These are phyloP conservation scores for Cladosporium sp. DNA, from an alignment of 2,329 filamentous ascomycete species.

Conservation along the genomic window DNA sequence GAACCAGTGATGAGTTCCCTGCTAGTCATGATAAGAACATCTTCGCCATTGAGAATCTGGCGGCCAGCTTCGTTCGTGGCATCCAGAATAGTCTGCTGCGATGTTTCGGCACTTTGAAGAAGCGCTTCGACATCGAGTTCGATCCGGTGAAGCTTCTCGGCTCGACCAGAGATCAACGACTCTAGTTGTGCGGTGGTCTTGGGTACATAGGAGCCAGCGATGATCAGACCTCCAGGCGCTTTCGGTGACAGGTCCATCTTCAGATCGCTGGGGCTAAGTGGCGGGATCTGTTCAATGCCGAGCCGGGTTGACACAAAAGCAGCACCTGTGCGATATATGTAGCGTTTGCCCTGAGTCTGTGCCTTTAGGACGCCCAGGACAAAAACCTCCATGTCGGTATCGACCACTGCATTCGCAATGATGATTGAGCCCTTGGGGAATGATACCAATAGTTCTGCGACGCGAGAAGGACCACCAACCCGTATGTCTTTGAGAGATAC, in stretches of 20 bases:
- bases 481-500: slow-evolving; percentile 54
- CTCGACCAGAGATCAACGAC: slow-evolving; percentile 44
- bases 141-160: slow-evolving; percentile 48
- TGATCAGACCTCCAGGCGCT: slow-evolving; percentile 53
- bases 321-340: slow-evolving; percentile 51
- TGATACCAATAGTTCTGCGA: slow-evolving; percentile 45
- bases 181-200: slow-evolving; percentile 61
- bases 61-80: slow-evolving; percentile 40
- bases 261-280: slow-evolving; percentile 52
- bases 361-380: slow-evolving; percentile 52
- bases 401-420: slow-evolving; percentile 56
- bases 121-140: slow-evolving; percentile 54
- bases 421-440: slow-evolving; percentile 47
- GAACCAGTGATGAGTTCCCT: slow-evolving; percentile 53
- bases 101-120: slow-evolving; percentile 43
- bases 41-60: slow-evolving; percentile 48
- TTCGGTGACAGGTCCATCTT: slow-evolving; percentile 38
- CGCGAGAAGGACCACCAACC: slow-evolving; percentile 46
- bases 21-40: slow-evolving; percentile 63
- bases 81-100: slow-evolving; percentile 39
- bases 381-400: slow-evolving; percentile 59
- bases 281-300: slow-evolving; percentile 55
- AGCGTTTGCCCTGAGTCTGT: slow-evolving; percentile 44
- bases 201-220: slow-evolving; percentile 61
- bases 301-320: slow-evolving; percentile 54